These are phyloP conservation scores for Brassica carinata DNA, from an alignment of 345 rosid genomes.

Conservation along the genomic window DNA sequence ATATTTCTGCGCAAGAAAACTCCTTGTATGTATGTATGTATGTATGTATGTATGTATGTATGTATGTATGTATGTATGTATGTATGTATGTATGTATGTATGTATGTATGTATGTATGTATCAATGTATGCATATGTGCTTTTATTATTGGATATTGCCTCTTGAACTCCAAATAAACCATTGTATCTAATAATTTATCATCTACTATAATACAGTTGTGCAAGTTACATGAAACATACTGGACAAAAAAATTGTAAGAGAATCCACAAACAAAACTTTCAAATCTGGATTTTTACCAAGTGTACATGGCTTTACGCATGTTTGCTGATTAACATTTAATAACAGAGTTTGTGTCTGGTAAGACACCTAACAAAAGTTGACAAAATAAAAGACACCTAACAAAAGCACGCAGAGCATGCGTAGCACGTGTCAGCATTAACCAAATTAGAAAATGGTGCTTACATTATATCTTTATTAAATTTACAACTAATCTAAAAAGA, in stretches of 20 bases:
- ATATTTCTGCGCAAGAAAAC: too few species aligned
- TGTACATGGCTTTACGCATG: neutral
- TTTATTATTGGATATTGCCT: too few species aligned
- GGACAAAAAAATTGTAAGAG: neutral
- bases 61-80: too few species aligned
- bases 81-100: too few species aligned
- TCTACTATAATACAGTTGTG: too few species aligned
- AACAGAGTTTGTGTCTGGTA: neutral
- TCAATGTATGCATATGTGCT: too few species aligned
- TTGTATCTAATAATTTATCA: too few species aligned
- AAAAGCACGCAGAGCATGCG: neutral
- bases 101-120: too few species aligned
- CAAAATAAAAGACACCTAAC: neutral
- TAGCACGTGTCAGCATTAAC: neutral
- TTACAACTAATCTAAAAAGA: neutral
- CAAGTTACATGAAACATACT: too few species aligned
- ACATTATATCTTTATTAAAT: neutral
- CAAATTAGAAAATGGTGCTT: neutral
- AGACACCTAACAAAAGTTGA: neutral
- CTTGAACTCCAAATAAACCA: too few species aligned
- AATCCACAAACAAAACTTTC: neutral
- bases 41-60: too few species aligned
- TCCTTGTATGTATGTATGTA: too few species aligned
- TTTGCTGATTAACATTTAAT: neutral
- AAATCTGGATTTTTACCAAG: neutral